Evolutionary conservation across 805 yeast species (phyloP).

Genomic region (Debaryomyces hansenii): DNA sequence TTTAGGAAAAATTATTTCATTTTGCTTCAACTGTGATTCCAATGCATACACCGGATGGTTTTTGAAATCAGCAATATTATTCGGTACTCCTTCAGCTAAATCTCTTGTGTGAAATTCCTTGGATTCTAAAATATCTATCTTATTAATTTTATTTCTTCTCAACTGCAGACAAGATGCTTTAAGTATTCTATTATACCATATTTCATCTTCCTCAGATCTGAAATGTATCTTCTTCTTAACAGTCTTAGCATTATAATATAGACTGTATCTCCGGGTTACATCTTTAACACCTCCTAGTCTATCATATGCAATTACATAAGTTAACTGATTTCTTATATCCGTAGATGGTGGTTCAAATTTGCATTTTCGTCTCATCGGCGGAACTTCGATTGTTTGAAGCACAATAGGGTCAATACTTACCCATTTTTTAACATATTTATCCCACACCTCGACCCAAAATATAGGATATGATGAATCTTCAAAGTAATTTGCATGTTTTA

Average conservation of each 20-base stretch:
- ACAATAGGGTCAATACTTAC: slow-evolving; percentile 83
- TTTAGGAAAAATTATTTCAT: slow-evolving; percentile 70
- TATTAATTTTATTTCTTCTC: slow-evolving; percentile 18
- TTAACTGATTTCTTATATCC: slow-evolving; percentile 56
- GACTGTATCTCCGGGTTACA: slow-evolving; percentile 81
- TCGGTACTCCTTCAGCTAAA: slow-evolving; percentile 83
- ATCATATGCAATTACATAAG: slow-evolving; percentile 80
- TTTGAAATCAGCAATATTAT: slow-evolving; percentile 75
- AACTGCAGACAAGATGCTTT: slow-evolving; percentile 24
- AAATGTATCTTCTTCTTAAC: slow-evolving; percentile 67
- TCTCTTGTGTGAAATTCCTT: slow-evolving; percentile 63
- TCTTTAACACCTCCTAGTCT: slow-evolving; percentile 66
- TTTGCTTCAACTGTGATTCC: slow-evolving; percentile 68
- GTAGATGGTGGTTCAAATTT: slow-evolving; percentile 72
- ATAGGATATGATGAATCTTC: slow-evolving; percentile 55
- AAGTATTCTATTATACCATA: slow-evolving; percentile 61
- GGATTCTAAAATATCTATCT: slow-evolving; percentile 54
- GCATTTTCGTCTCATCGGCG: slow-evolving; percentile 50
- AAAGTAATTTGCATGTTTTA: slow-evolving; percentile 9
- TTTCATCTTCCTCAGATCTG: slow-evolving; percentile 51
- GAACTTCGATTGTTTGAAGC: slow-evolving; percentile 60
- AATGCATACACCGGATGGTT: slow-evolving; percentile 85
- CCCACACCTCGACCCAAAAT: slow-evolving; percentile 96
- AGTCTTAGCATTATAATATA: slow-evolving; percentile 68
- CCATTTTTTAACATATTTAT: slow-evolving; percentile 69